Percentiles rank a stretch among this genome's conserved stretches.
These are phyloP conservation scores for Ceriops tagal DNA, from an alignment of 345 rosid genomes.

Conservation along the genomic window DNA sequence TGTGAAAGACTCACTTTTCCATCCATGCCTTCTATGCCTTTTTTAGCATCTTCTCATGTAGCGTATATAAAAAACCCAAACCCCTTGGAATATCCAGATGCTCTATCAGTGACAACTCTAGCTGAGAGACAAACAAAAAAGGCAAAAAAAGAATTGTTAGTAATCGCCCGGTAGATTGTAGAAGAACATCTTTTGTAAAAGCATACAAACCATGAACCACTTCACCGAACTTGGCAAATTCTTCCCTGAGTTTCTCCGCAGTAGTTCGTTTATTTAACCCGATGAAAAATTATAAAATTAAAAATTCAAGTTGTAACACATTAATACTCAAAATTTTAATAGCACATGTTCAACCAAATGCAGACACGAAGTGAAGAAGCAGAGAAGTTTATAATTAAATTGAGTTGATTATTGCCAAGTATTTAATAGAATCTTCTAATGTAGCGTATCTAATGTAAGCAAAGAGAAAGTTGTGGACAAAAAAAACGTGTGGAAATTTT, in stretches of 20 bases:
- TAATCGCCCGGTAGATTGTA: neutral
- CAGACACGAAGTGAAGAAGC: too few species aligned
- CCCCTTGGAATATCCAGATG: slow-evolving; percentile 83
- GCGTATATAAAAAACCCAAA: slow-evolving; percentile 86
- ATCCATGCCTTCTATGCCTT: slow-evolving; percentile 84
- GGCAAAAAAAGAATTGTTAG: slow-evolving; percentile 2
- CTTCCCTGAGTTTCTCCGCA: slow-evolving; percentile 58
- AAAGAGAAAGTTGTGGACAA: too few species aligned
- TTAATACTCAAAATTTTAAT: too few species aligned
- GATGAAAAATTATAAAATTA: slow-evolving; percentile 11
- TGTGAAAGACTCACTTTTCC: slow-evolving; percentile 55
- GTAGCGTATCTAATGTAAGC: too few species aligned
- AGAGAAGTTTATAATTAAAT: too few species aligned
- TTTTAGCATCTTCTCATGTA: slow-evolving; percentile 72
- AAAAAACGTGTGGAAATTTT: too few species aligned
- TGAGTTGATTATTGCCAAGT: too few species aligned
- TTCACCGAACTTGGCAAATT: slow-evolving; percentile 73
- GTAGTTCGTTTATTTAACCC: slow-evolving; percentile 88
- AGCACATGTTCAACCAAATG: too few species aligned
- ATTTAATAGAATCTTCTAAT: too few species aligned
- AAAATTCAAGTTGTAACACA: neutral
- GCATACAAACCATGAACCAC: slow-evolving; percentile 61
- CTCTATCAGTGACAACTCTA: slow-evolving; percentile 72
- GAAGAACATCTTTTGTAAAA: neutral
- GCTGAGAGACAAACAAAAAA: slow-evolving; percentile 39